phyloP scores from a whole-genome alignment of 768 basidiomycete species.

The Austroboletus festivus region DNA sequence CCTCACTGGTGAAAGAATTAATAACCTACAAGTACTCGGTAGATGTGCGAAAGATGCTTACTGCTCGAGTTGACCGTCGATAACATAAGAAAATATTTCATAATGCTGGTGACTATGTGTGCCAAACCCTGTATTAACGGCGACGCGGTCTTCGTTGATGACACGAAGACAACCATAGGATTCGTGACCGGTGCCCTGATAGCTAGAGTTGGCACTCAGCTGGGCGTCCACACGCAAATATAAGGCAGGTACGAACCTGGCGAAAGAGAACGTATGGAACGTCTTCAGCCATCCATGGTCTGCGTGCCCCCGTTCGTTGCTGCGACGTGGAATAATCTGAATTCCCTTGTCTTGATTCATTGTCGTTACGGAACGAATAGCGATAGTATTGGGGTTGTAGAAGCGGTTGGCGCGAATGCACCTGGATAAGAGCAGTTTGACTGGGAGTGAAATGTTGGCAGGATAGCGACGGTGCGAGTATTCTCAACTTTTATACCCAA shows the following conservation, averaged over 20 bases:
- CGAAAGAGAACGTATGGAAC: slow-evolving; percentile 81
- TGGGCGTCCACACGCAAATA: slow-evolving; percentile 17
- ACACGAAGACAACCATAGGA: slow-evolving; percentile 77
- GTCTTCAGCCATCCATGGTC: slow-evolving; percentile 88
- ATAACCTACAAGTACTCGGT: not conserved
- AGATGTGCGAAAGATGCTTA: slow-evolving; percentile 33
- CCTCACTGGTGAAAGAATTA: slow-evolving; percentile 50
- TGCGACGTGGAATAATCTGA: slow-evolving; percentile 51
- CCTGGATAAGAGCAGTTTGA: not conserved
- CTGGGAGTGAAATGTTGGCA: slow-evolving; percentile 4
- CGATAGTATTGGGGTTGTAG: not conserved
- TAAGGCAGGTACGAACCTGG: slow-evolving; percentile 43
- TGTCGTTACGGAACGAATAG: not conserved
- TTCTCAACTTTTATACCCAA: slow-evolving; percentile 18
- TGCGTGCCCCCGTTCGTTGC: slow-evolving; percentile 64
- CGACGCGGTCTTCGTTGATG: slow-evolving; percentile 92
- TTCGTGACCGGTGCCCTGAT: slow-evolving; percentile 55
- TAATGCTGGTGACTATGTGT: slow-evolving; percentile 81
- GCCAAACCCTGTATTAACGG: slow-evolving; percentile 74
- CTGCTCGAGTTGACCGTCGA: slow-evolving; percentile 80
- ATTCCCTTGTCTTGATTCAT: slow-evolving; percentile 21
- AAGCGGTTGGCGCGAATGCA: slow-evolving; percentile 1
- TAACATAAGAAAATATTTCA: slow-evolving; percentile 90
- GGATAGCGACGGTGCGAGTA: not conserved
- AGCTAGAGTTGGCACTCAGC: slow-evolving; percentile 36